phyloP scores from a whole-genome alignment of 768 basidiomycete genomes.

The Leucocoprinus sp. region DNA sequence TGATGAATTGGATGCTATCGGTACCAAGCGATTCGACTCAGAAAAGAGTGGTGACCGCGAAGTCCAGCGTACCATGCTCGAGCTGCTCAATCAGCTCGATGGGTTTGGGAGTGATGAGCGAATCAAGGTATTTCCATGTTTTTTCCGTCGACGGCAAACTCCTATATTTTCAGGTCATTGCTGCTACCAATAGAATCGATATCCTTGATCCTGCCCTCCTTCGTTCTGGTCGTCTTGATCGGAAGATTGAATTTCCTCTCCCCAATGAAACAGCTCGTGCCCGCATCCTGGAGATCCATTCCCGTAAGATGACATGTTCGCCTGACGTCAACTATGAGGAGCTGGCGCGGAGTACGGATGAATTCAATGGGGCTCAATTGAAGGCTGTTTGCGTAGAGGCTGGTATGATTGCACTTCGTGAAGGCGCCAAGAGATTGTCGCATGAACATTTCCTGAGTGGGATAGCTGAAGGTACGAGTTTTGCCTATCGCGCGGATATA shows the following conservation, averaged over 20 bases:
- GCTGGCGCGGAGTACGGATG: constrained; percentile 92
- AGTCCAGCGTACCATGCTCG: constrained; percentile 99
- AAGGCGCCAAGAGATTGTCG: constrained; percentile 79
- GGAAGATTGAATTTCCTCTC: constrained; percentile 97
- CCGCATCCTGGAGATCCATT: constrained; percentile 93
- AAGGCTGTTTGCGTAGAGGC: constrained; percentile 99
- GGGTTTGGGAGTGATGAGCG: constrained; percentile 96
- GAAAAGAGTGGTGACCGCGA: constrained; percentile 99
- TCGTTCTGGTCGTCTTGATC: constrained; percentile 92
- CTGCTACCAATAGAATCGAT: constrained; percentile 97
- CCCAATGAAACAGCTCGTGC: constrained; percentile 96
- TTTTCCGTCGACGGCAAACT: constrained; percentile 2
- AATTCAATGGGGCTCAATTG: constrained; percentile 95
- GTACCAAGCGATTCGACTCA: constrained; percentile 96
- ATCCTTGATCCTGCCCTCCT: constrained; percentile 98
- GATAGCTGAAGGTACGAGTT: constrained; percentile 66
- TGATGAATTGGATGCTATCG: constrained; percentile 97
- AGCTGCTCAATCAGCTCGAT: constrained; percentile 95
- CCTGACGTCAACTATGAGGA: constrained; percentile 95
- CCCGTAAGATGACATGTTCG: constrained; percentile 88
- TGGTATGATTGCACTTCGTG: constrained; percentile 95
- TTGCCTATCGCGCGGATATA: constrained; percentile 1
- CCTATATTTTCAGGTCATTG: constrained; percentile 67
- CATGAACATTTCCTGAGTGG: constrained; percentile 97
- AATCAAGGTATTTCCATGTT: constrained; percentile 65